Evolutionary conservation across 495 filamentous ascomycete genomes (phyloP), one percentile per base, ranked within the genome.

Genomic region (Talaromyces stipitatus): DNA sequence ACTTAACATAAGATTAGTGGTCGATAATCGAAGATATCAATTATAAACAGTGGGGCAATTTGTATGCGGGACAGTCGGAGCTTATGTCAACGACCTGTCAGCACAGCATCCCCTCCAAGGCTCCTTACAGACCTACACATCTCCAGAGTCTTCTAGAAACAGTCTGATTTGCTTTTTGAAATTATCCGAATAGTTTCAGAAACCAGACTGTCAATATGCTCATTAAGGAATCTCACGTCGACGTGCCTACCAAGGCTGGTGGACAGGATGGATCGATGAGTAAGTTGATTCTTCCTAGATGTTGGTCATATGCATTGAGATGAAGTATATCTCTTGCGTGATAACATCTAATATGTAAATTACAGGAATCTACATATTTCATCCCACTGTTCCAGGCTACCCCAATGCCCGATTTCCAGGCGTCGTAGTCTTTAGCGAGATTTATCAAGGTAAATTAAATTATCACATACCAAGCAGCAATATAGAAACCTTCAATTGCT

Each of bases 391-490:
- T 61, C 83, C 90, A 0, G 83, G 84, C 52, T 94, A 94, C 64
- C 90, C 92, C 14, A 82, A 92, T 48, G 92, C 92, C 62, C 83
- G 86, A 50, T 97, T 96, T 66, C 92, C 92, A 0, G 92, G 90
- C 23, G 89, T 97, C 1, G 88, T 90, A 6, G 74, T 96, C 41
- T 97, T 96, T 70, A 91, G 87, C 67, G 92, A 97, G 73, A 97
- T 97, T 62, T 97, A 97, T 65, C 92, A 97, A 85, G 91, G 91
- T 91, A 70, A 22, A 63, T 53, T 30, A 28, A 5, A 16, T n/a
- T n/a, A n/a, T n/a, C n/a, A n/a, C n/a, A n/a, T n/a, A n/a, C n/a
- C n/a, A n/a, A n/a, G n/a, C n/a, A n/a, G n/a, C n/a, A n/a, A n/a
- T n/a, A n/a, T n/a, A n/a, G n/a, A n/a, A n/a, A n/a, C n/a, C n/a